A percentile compares a stretch with the other conserved stretches of the same genome.
phyloP scores from a whole-genome alignment of 2,329 filamentous ascomycete genomes.

The Pseudogymnoascus sp. region DNA sequence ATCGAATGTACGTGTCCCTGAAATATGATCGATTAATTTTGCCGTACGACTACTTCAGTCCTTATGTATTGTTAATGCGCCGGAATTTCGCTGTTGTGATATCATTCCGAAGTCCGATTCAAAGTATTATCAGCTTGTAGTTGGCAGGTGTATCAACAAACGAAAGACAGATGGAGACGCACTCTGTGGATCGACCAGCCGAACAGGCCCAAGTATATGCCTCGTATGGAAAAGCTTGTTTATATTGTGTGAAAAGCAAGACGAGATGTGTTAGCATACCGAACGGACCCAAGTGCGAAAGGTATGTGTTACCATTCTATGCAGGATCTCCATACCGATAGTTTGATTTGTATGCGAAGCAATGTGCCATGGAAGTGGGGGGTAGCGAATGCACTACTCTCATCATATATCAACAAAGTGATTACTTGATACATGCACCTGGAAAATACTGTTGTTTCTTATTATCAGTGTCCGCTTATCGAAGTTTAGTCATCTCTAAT shows the following conservation, averaged over 20 bases:
- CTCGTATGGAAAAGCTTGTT: constrained; percentile 17
- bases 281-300: constrained; percentile 16
- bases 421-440: background rate
- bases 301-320: background rate
- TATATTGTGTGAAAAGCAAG: constrained; percentile 17
- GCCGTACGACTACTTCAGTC: background rate
- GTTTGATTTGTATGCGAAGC: background rate
- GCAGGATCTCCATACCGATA: background rate
- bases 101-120: constrained; percentile 1
- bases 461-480: background rate
- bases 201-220: constrained; percentile 15
- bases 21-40: background rate
- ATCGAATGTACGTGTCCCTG: background rate
- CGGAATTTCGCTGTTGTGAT: background rate
- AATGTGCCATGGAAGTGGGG: background rate
- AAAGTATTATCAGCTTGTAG: background rate
- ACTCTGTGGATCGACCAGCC: background rate
- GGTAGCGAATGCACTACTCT: background rate
- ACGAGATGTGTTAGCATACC: constrained; percentile 13
- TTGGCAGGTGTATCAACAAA: background rate
- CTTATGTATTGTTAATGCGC: background rate
- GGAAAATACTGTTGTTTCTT: background rate
- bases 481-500: background rate
- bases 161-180: background rate
- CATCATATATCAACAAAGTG: background rate